A percentile compares a stretch with the other conserved stretches of the same genome.
Conservation (phyloP, 768 basidiomycete genomes). For the Tulasnella sp. region DNA sequence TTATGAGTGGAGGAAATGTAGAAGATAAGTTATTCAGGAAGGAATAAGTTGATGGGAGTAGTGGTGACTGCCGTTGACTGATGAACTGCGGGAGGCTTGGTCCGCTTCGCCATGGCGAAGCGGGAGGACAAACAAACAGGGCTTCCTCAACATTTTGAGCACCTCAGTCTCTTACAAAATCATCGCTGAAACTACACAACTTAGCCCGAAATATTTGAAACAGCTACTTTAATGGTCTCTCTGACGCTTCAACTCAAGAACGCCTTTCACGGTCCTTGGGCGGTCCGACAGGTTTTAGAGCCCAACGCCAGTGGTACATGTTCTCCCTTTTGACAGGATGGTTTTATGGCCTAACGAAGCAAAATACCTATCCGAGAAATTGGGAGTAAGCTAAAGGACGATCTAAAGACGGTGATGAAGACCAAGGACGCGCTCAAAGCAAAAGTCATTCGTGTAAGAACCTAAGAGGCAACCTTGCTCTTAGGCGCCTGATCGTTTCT, state of each 20-base stretch:
- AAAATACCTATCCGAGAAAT: background rate
- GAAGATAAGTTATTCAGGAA: background rate
- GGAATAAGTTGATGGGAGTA: background rate
- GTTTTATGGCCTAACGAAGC: background rate
- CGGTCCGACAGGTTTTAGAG: background rate
- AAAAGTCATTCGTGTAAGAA: slow-evolving; percentile 20
- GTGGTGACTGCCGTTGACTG: background rate
- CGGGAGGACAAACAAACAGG: background rate
- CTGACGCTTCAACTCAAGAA: background rate
- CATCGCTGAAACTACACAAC: background rate
- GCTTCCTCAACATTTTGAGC: background rate
- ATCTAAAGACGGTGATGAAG: slow-evolving; percentile 23
- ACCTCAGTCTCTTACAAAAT: background rate
- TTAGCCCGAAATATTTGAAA: too few relatives aligned
- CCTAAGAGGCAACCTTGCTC: background rate
- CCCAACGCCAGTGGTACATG: background rate
- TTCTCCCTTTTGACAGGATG: background rate
- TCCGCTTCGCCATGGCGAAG: background rate
- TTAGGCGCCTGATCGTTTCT: background rate
- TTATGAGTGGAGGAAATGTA: background rate
- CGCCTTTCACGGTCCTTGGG: background rate
- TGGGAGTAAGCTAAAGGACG: slow-evolving; percentile 15
- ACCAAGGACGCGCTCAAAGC: slow-evolving; percentile 20
- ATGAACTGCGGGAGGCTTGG: too few relatives aligned
- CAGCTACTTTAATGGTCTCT: background rate